Base-by-base conservation (phyloP, 495 filamentous ascomycete genomes). In the Daldinia grandis region DNA sequence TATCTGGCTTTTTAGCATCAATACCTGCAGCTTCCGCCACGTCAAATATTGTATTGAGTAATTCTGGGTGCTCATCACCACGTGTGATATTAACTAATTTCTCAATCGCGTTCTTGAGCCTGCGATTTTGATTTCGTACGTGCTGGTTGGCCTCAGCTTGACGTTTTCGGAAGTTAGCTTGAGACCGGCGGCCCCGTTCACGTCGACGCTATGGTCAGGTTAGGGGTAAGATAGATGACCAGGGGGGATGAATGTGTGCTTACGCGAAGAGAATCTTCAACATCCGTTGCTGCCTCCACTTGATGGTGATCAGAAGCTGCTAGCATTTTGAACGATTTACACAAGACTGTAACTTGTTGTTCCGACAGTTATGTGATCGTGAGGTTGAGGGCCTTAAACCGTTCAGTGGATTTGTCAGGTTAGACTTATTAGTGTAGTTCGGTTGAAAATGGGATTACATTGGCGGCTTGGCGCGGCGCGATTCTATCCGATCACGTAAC, bases 401-500 rank as follows among this genome's bases (percentile, higher is more conserved):
- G 15, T 47, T 47, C 5, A 3, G 42, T 3, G 42, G 19, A 21
- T 47, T 47, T 19, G 17, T 47, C 42, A 47, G 42, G 9, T 47
- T 9, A 47, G 19, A 21, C 2, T 47, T 24, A 24, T 21, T 47
- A 21, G n/a, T n/a, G n/a, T n/a, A n/a, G 1, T 47, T 47, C 42
- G 8, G 42, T 47, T 47, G 42, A 19, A 24, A 47, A 47, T n/a
- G 19, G 42, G 28, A 25, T 24, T 24, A 19, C 14, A n/a, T 40
- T 12, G 15, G 1, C 5, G 53, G 58, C 65, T 63, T 49, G 59
- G 49, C 59, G 31, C 53, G 66, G 66, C 40, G 19, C 25, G 28
- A 69, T 69, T 58, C 59, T 42, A 33, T 17, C 66, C 66, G 58
- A 69, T 69, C 66, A 69, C 66, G 59, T 69, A 69, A 69, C 59